Evolutionary conservation across 2,329 filamentous ascomycete species (phyloP).

Genomic region (Penicillium sp.): DNA sequence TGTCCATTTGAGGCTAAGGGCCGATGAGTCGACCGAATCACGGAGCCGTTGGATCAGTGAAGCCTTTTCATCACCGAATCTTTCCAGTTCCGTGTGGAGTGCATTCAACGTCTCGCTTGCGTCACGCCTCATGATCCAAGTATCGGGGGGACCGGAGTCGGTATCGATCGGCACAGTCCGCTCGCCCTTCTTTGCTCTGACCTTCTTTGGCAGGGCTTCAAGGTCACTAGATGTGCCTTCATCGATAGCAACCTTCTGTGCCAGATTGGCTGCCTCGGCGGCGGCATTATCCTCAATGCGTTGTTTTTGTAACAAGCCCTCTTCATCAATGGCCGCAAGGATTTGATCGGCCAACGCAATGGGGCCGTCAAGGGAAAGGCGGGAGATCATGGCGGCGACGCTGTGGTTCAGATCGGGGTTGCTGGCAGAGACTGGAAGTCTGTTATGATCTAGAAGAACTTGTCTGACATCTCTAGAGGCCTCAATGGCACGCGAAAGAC

Average conservation of each 20-base stretch:
- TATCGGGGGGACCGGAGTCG: slow-evolving; percentile 47
- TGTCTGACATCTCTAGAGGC: slow-evolving; percentile 63
- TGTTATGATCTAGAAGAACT: slow-evolving; percentile 28
- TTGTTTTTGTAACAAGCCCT: slow-evolving; percentile 78
- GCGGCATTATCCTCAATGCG: slow-evolving; percentile 69
- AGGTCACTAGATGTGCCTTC: slow-evolving; percentile 61
- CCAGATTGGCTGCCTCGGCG: slow-evolving; percentile 66
- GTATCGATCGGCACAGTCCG: slow-evolving; percentile 30
- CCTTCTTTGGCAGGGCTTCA: slow-evolving; percentile 53
- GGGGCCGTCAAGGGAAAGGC: slow-evolving; percentile 57
- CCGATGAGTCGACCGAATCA: slow-evolving; percentile 57
- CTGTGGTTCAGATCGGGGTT: slow-evolving; percentile 18
- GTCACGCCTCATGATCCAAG: slow-evolving; percentile 60
- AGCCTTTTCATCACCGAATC: slow-evolving; percentile 58
- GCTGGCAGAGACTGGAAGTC: neutral
- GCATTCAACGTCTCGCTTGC: slow-evolving; percentile 64
- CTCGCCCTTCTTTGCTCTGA: slow-evolving; percentile 30
- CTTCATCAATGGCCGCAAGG: slow-evolving; percentile 79
- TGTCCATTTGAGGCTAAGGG: slow-evolving; percentile 77
- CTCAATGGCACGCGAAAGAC: slow-evolving; percentile 73
- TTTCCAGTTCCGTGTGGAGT: slow-evolving; percentile 65
- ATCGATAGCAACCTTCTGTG: slow-evolving; percentile 64
- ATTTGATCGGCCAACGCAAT: slow-evolving; percentile 68
- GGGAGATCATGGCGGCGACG: slow-evolving; percentile 31
- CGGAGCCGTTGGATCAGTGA: slow-evolving; percentile 60